Conservation (phyloP, 2,329 filamentous ascomycete species). For the Pyrenophora seminiperda region DNA sequence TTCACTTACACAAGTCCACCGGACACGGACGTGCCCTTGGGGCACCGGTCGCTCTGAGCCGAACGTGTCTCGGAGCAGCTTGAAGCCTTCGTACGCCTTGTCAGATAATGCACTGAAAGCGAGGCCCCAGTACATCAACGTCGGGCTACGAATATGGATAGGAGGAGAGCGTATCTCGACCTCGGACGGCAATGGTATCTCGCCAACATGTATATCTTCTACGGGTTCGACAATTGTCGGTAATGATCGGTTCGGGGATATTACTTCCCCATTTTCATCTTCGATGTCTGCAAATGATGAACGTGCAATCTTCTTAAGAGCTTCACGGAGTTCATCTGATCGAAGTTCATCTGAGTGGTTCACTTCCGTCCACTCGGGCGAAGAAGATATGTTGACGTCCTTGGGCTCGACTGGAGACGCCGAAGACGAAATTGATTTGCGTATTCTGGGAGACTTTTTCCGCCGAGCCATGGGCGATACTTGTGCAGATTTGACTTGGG, state of each 20-base stretch:
- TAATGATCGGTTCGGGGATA: not conserved
- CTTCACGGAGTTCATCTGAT: conserved; percentile 28
- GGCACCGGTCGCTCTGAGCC: conserved; percentile 40
- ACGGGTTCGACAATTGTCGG: conserved; percentile 25
- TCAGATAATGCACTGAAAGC: conserved; percentile 30
- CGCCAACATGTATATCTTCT: conserved; percentile 17
- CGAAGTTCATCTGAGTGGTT: conserved; percentile 24
- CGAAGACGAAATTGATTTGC: conserved; percentile 16
- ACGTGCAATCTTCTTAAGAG: conserved; percentile 23
- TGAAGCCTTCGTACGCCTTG: conserved; percentile 26
- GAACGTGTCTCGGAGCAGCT: conserved; percentile 27
- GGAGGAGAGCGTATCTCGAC: conserved; percentile 27
- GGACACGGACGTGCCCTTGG: conserved; percentile 39
- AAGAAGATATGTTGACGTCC: conserved; percentile 7
- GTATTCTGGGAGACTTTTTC: conserved; percentile 17
- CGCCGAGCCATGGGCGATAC: conserved; percentile 26
- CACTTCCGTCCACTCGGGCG: conserved; percentile 27
- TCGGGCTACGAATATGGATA: conserved; percentile 11
- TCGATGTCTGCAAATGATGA: conserved; percentile 1
- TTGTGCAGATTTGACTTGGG: conserved; percentile 28
- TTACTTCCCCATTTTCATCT: not conserved
- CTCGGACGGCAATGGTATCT: conserved; percentile 30
- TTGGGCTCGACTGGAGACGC: conserved; percentile 15
- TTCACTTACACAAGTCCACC: conserved; percentile 44
- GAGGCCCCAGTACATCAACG: conserved; percentile 28